phyloP scores from a whole-genome alignment of 2,329 filamentous ascomycete genomes.

The Dactylellina leptospora region DNA sequence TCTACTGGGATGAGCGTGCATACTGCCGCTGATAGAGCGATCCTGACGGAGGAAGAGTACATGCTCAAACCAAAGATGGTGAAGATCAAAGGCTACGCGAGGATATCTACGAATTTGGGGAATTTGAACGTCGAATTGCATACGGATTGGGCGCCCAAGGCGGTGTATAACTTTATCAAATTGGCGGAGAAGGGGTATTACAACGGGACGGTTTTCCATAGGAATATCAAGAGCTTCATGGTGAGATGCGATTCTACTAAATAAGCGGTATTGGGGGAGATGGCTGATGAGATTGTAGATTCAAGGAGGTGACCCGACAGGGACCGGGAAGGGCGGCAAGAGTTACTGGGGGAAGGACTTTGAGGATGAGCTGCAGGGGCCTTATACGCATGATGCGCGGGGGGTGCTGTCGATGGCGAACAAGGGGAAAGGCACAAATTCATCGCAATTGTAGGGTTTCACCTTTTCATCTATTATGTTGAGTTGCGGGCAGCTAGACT shows the following conservation, averaged over 20 bases:
- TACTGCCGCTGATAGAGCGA: constrained; percentile 84
- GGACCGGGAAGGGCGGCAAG: constrained; percentile 86
- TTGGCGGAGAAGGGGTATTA: constrained; percentile 92
- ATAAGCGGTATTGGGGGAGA: background rate
- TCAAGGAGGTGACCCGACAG: constrained; percentile 92
- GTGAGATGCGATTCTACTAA: constrained; percentile 19
- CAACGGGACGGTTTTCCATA: constrained; percentile 81
- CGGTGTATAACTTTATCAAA: constrained; percentile 96
- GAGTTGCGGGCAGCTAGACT: background rate
- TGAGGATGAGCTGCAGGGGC: constrained; percentile 89
- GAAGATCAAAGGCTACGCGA: constrained; percentile 88
- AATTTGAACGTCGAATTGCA: constrained; percentile 88
- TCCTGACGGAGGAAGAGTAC: constrained; percentile 92
- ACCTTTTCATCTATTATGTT: background rate
- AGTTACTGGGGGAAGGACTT: constrained; percentile 97
- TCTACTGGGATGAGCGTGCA: constrained; percentile 92
- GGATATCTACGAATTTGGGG: constrained; percentile 85
- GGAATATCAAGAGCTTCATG: constrained; percentile 97
- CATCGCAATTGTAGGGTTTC: constrained; percentile 74
- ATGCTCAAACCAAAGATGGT: constrained; percentile 91
- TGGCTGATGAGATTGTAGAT: constrained; percentile 63
- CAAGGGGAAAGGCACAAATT: constrained; percentile 98
- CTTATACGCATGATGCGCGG: constrained; percentile 80
- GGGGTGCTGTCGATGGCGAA: constrained; percentile 95
- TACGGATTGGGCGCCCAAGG: constrained; percentile 87